Evolutionary conservation across 2,329 filamentous ascomycete species (phyloP).

Genomic region (Aureobasidium lini): DNA sequence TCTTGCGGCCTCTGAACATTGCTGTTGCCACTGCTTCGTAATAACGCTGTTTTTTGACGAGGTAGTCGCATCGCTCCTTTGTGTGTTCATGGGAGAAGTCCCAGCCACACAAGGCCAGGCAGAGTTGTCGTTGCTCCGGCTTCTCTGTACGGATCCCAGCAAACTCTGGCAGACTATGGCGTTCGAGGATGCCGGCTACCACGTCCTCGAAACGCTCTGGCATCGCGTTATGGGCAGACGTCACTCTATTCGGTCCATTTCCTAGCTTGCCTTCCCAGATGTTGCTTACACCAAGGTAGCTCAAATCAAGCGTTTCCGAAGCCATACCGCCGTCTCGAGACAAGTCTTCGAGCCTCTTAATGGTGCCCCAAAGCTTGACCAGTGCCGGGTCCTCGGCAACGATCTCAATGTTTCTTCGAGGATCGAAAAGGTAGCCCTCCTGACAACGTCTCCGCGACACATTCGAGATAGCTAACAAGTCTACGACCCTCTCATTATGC

Average conservation of each 20-base stretch:
- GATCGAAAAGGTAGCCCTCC: conserved; percentile 52
- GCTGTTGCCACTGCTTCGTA: conserved; percentile 72
- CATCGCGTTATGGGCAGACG: conserved; percentile 17
- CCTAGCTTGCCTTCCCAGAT: conserved; percentile 65
- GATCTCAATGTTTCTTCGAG: conserved; percentile 57
- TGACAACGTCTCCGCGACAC: conserved; percentile 47
- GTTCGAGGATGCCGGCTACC: conserved; percentile 57
- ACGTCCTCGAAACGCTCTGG: conserved; percentile 30
- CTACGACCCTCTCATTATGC: conserved; percentile 11
- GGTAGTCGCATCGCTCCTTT: conserved; percentile 41
- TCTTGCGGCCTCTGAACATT: conserved; percentile 63
- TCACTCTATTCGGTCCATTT: conserved; percentile 20
- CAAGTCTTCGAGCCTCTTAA: conserved; percentile 58
- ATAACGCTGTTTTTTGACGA: conserved; percentile 49
- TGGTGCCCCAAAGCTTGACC: conserved; percentile 71
- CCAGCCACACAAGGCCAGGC: conserved; percentile 68
- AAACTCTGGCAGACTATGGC: conserved; percentile 54
- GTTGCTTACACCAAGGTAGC: conserved; percentile 65
- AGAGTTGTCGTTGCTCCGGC: conserved; percentile 65
- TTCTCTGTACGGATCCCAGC: conserved; percentile 56
- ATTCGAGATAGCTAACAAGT: conserved; percentile 15
- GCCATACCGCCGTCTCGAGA: conserved; percentile 64
- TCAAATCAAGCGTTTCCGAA: conserved; percentile 59
- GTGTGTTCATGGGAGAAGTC: conserved; percentile 49
- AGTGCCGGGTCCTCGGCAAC: conserved; percentile 66